These are phyloP conservation scores for Acacia confusa DNA, from an alignment of 306 rosid species.

Conservation along the genomic window DNA sequence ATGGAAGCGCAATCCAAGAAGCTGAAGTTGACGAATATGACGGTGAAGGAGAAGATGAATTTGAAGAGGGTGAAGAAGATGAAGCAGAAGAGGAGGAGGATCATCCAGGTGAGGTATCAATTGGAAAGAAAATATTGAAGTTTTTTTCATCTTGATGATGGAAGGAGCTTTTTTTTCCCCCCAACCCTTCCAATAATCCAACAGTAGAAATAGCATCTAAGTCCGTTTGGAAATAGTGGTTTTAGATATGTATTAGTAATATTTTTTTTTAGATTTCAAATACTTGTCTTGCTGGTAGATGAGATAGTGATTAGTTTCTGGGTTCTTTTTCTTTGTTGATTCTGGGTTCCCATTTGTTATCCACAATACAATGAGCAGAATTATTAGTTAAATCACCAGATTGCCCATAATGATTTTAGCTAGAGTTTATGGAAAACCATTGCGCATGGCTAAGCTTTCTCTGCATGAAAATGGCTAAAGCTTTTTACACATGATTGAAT, in stretches of 20 bases:
- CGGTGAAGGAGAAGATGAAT: constrained; percentile 36
- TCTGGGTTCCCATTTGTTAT: constrained; percentile 7
- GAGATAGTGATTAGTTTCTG: constrained; percentile 13
- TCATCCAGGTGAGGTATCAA: constrained; percentile 59
- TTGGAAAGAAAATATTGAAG: constrained; percentile 65
- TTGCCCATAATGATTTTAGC: no score
- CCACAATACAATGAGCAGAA: background rate
- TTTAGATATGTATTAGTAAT: constrained; percentile 22
- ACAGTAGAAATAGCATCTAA: constrained; percentile 9
- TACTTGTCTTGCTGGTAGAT: constrained; percentile 13
- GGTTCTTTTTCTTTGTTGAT: background rate
- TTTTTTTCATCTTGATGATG: constrained; percentile 59
- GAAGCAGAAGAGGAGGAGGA: constrained; percentile 26
- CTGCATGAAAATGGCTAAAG: no score
- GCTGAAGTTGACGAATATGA: constrained; percentile 43
- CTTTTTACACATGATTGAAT: no score
- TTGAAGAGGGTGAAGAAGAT: constrained; percentile 41
- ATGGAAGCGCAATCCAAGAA: constrained; percentile 47
- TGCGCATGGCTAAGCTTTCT: no score
- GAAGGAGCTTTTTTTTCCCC: background rate
- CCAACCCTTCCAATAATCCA: constrained; percentile 5
- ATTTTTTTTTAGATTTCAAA: constrained; percentile 6
- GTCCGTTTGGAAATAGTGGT: constrained; percentile 33
- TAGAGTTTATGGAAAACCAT: no score
- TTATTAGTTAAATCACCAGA: background rate